Base-by-base conservation (phyloP, 208 protist genomes). In the Acanthamoeba culbertsoni region DNA sequence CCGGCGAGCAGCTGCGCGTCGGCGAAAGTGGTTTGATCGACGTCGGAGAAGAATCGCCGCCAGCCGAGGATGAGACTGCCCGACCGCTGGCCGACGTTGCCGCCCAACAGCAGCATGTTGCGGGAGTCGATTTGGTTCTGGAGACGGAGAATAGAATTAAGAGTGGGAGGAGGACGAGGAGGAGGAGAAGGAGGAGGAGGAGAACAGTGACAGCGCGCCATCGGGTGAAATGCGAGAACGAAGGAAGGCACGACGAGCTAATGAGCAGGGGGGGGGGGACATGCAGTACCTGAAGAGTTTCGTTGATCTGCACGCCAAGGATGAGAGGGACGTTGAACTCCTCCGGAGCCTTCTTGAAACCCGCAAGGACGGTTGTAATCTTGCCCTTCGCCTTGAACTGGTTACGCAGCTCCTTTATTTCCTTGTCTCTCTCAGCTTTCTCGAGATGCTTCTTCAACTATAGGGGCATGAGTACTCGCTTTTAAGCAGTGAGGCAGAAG, bases 361-460 rank as follows among this genome's bases (percentile, higher is more conserved):
- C 48, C 82, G 51, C 82, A 3, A 68, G 82, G 33, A 90, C 82
- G 2, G 55, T 46, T 3, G 55, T 68, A 33, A 68, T 68, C 35
- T 90, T 62, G 53, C 82, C 82, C 48, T 90, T 62, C 53, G 46
- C 68, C 31, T 90, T 90, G 55, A 90, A 90, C 82, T 68, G 62
- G 53, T 90, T 62, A 16, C 53, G 28, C 53, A 90, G 53, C 35
- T 62, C 53, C 40, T 68, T 62, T 40, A 71, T 28, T 20, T 62
- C 55, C 82, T 90, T 90, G 10, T 90, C 53, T 40, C 46, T 90
- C 20, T 90, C 82, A 23, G 68, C 55, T 53, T 90, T 90, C 23
- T 62, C 48, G 16, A 90, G 55, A n/a, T 71, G 82, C 53, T 90
- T 68, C 55, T 90, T 68, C 82, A 90, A 90, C 82, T 90, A n/a